Evolutionary conservation across 495 filamentous ascomycete species (phyloP).

Genomic region (Penicillium atrosanguineum): DNA sequence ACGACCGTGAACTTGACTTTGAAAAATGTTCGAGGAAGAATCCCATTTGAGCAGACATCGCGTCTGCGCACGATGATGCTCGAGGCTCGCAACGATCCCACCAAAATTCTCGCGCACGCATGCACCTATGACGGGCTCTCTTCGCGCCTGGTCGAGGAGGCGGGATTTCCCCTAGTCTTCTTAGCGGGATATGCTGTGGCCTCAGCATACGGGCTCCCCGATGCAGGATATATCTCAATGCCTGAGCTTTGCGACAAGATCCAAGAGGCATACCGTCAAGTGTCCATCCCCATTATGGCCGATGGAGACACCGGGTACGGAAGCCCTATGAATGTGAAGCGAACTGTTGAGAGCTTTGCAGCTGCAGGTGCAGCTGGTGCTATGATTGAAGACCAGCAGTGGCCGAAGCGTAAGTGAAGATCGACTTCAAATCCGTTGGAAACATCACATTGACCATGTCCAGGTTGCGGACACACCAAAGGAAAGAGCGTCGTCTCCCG

Average conservation of each 20-base stretch:
- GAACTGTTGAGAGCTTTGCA: slow-evolving; percentile 40
- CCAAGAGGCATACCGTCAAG: slow-evolving; percentile 34
- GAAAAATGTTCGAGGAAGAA: slow-evolving; percentile 27
- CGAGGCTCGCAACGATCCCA: slow-evolving; percentile 31
- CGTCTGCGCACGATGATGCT: slow-evolving; percentile 40
- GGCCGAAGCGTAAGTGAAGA: slow-evolving; percentile 31
- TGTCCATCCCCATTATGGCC: slow-evolving; percentile 36
- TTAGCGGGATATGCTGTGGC: slow-evolving; percentile 35
- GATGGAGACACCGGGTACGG: slow-evolving; percentile 45
- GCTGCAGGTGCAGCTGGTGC: slow-evolving; percentile 36
- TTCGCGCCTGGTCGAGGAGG: slow-evolving; percentile 39
- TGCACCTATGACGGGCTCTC: slow-evolving; percentile 42
- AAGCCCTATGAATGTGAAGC: slow-evolving; percentile 40
- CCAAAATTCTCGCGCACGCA: slow-evolving; percentile 35
- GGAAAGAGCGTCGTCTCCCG: slow-evolving; percentile 39
- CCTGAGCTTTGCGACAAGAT: slow-evolving; percentile 44
- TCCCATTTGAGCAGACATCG: slow-evolving; percentile 32
- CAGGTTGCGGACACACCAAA: too few species aligned
- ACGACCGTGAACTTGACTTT: slow-evolving; percentile 12
- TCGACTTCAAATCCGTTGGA: too few species aligned
- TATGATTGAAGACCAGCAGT: slow-evolving; percentile 45
- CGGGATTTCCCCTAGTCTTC: slow-evolving; percentile 41
- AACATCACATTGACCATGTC: too few species aligned
- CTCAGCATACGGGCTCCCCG: slow-evolving; percentile 35
- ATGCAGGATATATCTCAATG: slow-evolving; percentile 45